Conservation (phyloP, 164 flowering plant species). For the Tetrastigma voinierianum region DNA sequence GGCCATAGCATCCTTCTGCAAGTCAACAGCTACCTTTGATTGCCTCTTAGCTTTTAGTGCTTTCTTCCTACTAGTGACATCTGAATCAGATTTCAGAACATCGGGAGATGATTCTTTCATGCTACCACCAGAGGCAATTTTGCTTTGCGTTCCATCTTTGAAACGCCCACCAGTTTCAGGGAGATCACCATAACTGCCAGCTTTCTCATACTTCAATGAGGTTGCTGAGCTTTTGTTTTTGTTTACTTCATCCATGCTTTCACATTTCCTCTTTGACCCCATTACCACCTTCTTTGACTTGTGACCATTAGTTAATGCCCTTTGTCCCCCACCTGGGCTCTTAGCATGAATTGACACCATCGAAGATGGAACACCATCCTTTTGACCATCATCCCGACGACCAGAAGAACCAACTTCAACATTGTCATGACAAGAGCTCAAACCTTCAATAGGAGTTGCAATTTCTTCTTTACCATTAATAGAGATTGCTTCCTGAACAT, state of each 20-base stretch:
- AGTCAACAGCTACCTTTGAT: conserved; percentile 16
- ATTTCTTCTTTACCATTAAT: conserved; percentile 21
- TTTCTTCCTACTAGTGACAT: conserved; percentile 21
- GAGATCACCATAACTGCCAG: conserved; percentile 13
- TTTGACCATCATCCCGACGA: conserved; percentile 16
- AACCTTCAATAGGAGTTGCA: conserved; percentile 4
- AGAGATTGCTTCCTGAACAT: conserved; percentile 21
- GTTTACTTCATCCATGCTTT: conserved; percentile 19
- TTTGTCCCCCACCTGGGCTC: conserved; percentile 20
- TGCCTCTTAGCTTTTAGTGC: conserved; percentile 28
- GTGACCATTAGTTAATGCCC: conserved; percentile 32
- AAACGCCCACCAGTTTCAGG: conserved; percentile 21
- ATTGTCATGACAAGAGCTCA: conserved; percentile 3
- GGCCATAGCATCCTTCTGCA: conserved; percentile 14
- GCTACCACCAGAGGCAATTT: conserved; percentile 23
- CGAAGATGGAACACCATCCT: conserved; percentile 15
- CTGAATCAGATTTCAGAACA: conserved; percentile 28
- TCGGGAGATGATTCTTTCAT: conserved; percentile 24
- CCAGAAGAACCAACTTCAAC: conserved; percentile 14
- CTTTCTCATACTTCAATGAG: conserved; percentile 14
- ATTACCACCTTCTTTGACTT: conserved; percentile 22
- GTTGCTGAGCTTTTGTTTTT: conserved; percentile 12
- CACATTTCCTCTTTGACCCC: conserved; percentile 28
- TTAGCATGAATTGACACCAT: conserved; percentile 14
- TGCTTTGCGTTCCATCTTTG: conserved; percentile 30